Base-by-base conservation (phyloP, 768 basidiomycete species). In the Thelephora ganbajun region DNA sequence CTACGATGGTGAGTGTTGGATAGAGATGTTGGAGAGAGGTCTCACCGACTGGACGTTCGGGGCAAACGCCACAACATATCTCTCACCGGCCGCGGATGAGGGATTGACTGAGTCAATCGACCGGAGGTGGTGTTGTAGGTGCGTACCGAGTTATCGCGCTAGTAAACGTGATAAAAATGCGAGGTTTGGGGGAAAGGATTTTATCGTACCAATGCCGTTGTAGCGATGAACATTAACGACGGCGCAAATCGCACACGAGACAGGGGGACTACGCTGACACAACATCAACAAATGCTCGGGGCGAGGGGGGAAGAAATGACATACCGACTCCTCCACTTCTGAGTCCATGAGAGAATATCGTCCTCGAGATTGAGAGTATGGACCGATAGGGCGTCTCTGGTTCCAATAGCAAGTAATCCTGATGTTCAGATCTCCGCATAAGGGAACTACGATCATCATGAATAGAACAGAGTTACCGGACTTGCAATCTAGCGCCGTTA, bases 331-430 rank as follows among this genome's bases (percentile, higher is more conserved):
- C 69, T 69, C 88, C 88, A 91, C 65, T 88, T 88, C 59, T 69
- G 69, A 12, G 78, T 80, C 88, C 88, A 91, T 0, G 79, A 84
- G 13, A 80, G 83, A 14, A 90, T 72, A 60, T 88, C 84, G 56
- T 87, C 82, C 54, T 89, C 84, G 26, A 86, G 69, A 48, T 82
- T 77, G 23, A 89, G 65, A 2, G 84, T 84, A 55, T 86, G 85
- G 0, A 89, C 76, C 1, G 83, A 80, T 12, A 91, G 65, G 35
- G 73, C 71, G 37, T 61, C 63, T 33, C 68, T 59, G 39, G 69
- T 80, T 12, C 83, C 85, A 33, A 89, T 74, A 18, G 80, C 81
- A 51, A 91, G 75, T 30, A 87, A 66, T 47, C 87, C 87, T 89
- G 57, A n/a, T 35, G 30, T 30, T 30, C 9, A 30, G 26, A 30